These are phyloP conservation scores for Nymphaea colorata DNA, from an alignment of 164 flowering plant genomes.

Conservation along the genomic window DNA sequence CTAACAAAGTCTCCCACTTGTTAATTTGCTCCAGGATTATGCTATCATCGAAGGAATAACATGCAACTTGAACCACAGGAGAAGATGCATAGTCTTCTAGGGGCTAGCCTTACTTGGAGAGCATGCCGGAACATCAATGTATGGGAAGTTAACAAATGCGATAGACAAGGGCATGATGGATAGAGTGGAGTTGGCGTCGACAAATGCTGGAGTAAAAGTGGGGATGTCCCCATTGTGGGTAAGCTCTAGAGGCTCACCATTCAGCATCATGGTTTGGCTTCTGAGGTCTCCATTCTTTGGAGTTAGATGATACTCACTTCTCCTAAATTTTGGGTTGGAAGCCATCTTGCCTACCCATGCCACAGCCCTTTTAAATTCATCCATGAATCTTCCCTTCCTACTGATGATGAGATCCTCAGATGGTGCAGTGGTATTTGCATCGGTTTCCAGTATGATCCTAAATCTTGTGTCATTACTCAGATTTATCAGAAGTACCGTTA, in stretches of 20 bases:
- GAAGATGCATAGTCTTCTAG: not conserved
- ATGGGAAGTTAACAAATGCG: constrained; percentile 51
- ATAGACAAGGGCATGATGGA: constrained; percentile 38
- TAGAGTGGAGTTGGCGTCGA: constrained; percentile 22
- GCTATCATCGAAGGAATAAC: not conserved
- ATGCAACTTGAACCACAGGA: not conserved
- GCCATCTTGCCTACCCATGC: constrained; percentile 55
- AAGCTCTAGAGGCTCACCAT: constrained; percentile 21
- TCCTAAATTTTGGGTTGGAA: constrained; percentile 19
- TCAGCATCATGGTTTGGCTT: constrained; percentile 31
- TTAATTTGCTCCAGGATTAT: not conserved
- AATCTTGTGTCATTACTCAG: constrained; percentile 52
- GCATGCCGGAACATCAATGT: constrained; percentile 43
- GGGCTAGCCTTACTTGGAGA: not conserved
- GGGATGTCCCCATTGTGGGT: constrained; percentile 34
- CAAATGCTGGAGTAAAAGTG: constrained; percentile 24
- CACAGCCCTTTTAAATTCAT: constrained; percentile 32
- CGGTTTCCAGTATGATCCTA: constrained; percentile 20
- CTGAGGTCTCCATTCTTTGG: constrained; percentile 29
- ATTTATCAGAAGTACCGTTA: constrained; percentile 71
- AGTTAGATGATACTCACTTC: constrained; percentile 30
- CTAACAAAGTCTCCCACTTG: too few species aligned
- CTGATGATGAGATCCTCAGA: constrained; percentile 1
- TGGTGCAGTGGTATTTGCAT: constrained; percentile 9
- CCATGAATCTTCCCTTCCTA: constrained; percentile 18